Evolutionary conservation across 345 rosid species (phyloP), one percentile per base, ranked within the genome.

Genomic region (Sisymbrium altissimum): DNA sequence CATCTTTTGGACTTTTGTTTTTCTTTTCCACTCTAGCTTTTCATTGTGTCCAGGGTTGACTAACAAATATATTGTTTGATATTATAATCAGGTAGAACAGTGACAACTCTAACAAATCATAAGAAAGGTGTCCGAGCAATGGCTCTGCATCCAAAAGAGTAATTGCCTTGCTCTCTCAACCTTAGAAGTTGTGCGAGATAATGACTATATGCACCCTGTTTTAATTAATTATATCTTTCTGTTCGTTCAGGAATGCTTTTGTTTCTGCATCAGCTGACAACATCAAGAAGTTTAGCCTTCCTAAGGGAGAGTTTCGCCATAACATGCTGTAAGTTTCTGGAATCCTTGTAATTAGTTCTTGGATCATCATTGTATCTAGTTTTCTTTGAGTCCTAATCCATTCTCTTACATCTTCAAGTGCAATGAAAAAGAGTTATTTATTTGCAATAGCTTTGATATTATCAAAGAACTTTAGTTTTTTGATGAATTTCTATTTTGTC

Each of bases 251-350:
- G 85, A 76, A 90, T 73, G 78, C 83, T 72, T 93, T 93, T 79
- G 92, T 95, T 43, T 93, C 98, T 62, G 98, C 97, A 45, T 93
- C 97, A 4, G 85, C 94, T 60, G 97, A 93, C 68, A 93, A 91
- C 80, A 89, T 84, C 54, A 91, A 93, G 86, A 93, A 91, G 73
- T 90, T 89, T 79, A 84, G 62, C 83, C 94, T 93, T 78, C 96
- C 97, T 14, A 81, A 73, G 54, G 97, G 98, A 80, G 96, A 90
- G 64, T 93, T 93, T 72, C 43, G 85, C 68, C 96, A 93, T 82
- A 86, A 91, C 78, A 91, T 89, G 98, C 97, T 94, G 96, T 93
- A 81, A 87, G 92, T 86, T 78, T 41, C 45, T 55, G 35, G 36
- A 57, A 66, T 50, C 65, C 49, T 39, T 49, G 13, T 18, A 33